A percentile compares a stretch with the other conserved stretches of the same genome.
phyloP scores from a whole-genome alignment of 2,329 filamentous ascomycete genomes.

The Ophiosphaerella korrae region DNA sequence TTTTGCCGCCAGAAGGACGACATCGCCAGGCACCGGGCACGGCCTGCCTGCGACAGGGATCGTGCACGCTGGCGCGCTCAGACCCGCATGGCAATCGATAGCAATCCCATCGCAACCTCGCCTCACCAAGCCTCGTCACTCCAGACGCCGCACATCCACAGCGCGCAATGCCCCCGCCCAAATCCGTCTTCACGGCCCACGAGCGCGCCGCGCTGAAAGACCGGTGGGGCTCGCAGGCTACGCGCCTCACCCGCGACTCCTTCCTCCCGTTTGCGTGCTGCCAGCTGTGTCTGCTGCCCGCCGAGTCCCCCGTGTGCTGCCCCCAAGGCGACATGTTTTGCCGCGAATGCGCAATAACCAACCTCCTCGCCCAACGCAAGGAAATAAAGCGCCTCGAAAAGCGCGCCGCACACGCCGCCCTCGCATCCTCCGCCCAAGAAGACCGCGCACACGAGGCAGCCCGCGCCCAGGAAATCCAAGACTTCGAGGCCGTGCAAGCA shows the following conservation, averaged over 20 bases:
- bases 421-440: slow-evolving; percentile 66
- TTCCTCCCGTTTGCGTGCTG: slow-evolving; percentile 92
- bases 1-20: slow-evolving; percentile 20
- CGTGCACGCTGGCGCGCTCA: neutral
- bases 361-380: slow-evolving; percentile 88
- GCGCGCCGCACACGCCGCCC: slow-evolving; percentile 55
- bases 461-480: slow-evolving; percentile 69
- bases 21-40: slow-evolving; percentile 20
- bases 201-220: slow-evolving; percentile 82
- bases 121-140: neutral
- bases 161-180: slow-evolving; percentile 33
- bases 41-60: slow-evolving; percentile 19
- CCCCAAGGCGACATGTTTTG: slow-evolving; percentile 84
- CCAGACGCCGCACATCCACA: too few relatives aligned
- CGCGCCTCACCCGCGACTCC: slow-evolving; percentile 86
- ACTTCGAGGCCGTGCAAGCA: slow-evolving; percentile 86
- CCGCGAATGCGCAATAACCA: slow-evolving; percentile 87
- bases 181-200: slow-evolving; percentile 83
- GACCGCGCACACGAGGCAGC: slow-evolving; percentile 71
- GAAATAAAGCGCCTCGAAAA: slow-evolving; percentile 84
- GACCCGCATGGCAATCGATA: neutral
- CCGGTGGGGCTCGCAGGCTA: slow-evolving; percentile 80
- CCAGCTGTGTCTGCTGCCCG: slow-evolving; percentile 80
- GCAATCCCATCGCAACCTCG: neutral
- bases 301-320: slow-evolving; percentile 83